Evolutionary conservation across 2,329 filamentous ascomycete species (phyloP).

Genomic region (Xylaria sp.): DNA sequence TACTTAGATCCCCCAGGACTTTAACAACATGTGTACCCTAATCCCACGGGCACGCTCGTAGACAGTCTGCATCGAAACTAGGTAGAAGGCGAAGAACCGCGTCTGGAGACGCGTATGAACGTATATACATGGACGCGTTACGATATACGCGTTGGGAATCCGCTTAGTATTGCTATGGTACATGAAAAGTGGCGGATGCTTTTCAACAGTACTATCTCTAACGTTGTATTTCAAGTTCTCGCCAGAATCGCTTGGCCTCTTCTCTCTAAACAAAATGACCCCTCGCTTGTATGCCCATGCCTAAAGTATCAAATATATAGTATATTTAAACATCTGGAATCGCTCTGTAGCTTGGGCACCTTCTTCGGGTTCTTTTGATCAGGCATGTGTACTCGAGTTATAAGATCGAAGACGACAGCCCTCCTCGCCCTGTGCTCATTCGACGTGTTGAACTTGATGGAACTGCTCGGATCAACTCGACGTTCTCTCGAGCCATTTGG

Average conservation of each 20-base stretch:
- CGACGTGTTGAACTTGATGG: background rate
- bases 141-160: background rate
- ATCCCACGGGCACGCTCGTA: background rate
- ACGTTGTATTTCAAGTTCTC: slow-evolving; percentile 2
- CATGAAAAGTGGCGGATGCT: background rate
- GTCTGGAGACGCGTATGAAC: background rate
- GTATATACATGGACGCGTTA: background rate
- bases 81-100: background rate
- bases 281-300: slow-evolving; percentile 16
- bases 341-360: slow-evolving; percentile 2
- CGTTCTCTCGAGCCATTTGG: background rate
- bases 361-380: background rate
- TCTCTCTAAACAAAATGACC: slow-evolving; percentile 21
- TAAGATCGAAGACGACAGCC: background rate
- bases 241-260: slow-evolving; percentile 3
- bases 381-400: background rate
- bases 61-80: background rate
- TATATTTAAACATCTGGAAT: background rate
- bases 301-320: slow-evolving; percentile 5
- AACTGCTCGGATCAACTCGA: background rate
- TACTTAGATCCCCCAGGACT: background rate
- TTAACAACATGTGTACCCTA: background rate
- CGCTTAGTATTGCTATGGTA: slow-evolving; percentile 13
- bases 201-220: slow-evolving; percentile 9
- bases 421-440: background rate